Evolutionary conservation across 169 alveolate genomes (phyloP), one percentile per base, ranked within the genome.

Genomic region (Plasmodium inui): DNA sequence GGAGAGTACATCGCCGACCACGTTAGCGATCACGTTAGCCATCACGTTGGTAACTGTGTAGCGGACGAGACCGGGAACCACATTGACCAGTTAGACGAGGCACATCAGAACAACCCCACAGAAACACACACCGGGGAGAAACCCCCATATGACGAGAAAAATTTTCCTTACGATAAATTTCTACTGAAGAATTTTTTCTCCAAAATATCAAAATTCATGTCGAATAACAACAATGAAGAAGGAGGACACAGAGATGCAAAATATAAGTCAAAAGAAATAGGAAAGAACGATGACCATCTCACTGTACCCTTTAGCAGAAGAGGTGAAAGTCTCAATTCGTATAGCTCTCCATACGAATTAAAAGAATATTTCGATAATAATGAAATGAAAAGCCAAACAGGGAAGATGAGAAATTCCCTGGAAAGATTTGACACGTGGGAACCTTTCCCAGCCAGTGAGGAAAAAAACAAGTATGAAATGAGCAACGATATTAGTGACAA

Each of bases 121-220:
- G 30, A 70, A 70, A 86, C 37, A 55, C 28, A 76, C 22, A 3
- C 28, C 32, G 61, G 55, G 30, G 82, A 41, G n/a, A 83, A 83
- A 41, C 22, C 7, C n/a, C 26, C 28, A 46, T 86, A 76, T 86
- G 72, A 86, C 80, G 88, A 86, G 22, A 86, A 76, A 44, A 76
- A 22, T 10, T 86, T 34, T 86, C n/a, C 30, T 37, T 86, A 70
- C 80, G 85, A 86, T 22, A 86, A 86, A 76, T 86, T 39, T 50
- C 80, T 76, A 26, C 44, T 86, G 46, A 86, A 86, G 37, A 86
- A 86, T 86, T 74, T 74, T 53, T 86, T 86, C 44, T 74, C 93
- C 0, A 86, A 86, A 50, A 86, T 86, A 22, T 74, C 86, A 53
- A 53, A 30, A 30, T 46, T 32, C 44, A 78, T 76, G 76, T 74